Percentiles rank a stretch among this genome's conserved stretches.
Evolutionary conservation across 2,329 filamentous ascomycete genomes (phyloP).

Genomic region (Neonectria ditissima): DNA sequence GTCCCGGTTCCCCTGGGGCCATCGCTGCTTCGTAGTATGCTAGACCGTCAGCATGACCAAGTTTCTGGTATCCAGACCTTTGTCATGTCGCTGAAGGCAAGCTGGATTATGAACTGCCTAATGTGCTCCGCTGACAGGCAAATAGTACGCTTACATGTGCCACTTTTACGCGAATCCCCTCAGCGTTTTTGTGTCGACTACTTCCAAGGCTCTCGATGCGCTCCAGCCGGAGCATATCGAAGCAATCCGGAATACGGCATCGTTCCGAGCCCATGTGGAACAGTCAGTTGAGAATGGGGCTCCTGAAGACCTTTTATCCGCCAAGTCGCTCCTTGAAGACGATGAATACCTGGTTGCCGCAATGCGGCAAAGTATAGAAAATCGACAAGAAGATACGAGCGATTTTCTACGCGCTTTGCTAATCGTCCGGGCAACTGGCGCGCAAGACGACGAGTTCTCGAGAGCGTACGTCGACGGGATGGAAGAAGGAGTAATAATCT

Average conservation of each 20-base stretch:
- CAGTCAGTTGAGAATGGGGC: slow-evolving; percentile 56
- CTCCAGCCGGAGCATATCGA: slow-evolving; percentile 73
- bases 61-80: slow-evolving; percentile 81
- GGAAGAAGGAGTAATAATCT: slow-evolving; percentile 64
- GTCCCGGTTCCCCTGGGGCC: slow-evolving; percentile 73
- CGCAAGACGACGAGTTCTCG: slow-evolving; percentile 58
- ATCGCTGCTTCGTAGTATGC: slow-evolving; percentile 69
- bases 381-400: slow-evolving; percentile 53
- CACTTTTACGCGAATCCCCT: slow-evolving; percentile 85
- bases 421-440: slow-evolving; percentile 55
- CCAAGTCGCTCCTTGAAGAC: slow-evolving; percentile 66
- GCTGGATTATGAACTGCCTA: slow-evolving; percentile 2
- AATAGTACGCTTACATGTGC: slow-evolving; percentile 85
- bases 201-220: slow-evolving; percentile 39
- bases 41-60: slow-evolving; percentile 81
- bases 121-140: slow-evolving; percentile 23
- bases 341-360: slow-evolving; percentile 65
- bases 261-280: slow-evolving; percentile 72
- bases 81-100: slow-evolving; percentile 75
- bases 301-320: slow-evolving; percentile 57
- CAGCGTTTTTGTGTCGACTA: slow-evolving; percentile 67
- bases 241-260: slow-evolving; percentile 75
- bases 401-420: slow-evolving; percentile 62
- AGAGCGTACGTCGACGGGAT: slow-evolving; percentile 72
- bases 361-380: slow-evolving; percentile 49